Conservation (phyloP, 1,139 yeast genomes). For the Saccharomyces hybrid region DNA sequence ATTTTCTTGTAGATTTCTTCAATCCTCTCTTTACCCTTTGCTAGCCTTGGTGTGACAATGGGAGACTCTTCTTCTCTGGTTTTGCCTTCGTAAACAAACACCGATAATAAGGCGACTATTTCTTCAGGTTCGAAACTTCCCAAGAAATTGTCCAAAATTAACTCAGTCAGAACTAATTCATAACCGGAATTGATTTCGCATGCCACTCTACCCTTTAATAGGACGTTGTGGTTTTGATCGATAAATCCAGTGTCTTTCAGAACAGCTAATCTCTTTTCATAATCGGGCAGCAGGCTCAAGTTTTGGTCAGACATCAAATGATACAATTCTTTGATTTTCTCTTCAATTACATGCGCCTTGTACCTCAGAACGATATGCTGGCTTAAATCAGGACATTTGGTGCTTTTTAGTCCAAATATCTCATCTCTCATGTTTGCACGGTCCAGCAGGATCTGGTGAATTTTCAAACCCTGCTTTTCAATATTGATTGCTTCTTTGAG, state of each 20-base stretch:
- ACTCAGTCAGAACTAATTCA: conserved; percentile 83
- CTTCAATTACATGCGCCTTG: conserved; percentile 40
- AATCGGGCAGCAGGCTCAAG: conserved; percentile 83
- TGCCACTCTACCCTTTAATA: conserved; percentile 78
- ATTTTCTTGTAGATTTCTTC: conserved; percentile 61
- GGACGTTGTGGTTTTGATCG: conserved; percentile 67
- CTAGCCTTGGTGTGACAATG: conserved; percentile 74
- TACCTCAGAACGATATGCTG: conserved; percentile 43
- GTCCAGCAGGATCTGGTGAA: conserved; percentile 46
- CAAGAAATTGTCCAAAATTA: conserved; percentile 80
- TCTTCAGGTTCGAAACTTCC: conserved; percentile 95
- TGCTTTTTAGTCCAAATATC: conserved; percentile 32
- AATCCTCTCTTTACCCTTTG: conserved; percentile 65
- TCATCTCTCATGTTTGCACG: conserved; percentile 38
- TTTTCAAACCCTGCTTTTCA: conserved; percentile 41
- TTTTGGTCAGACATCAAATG: conserved; percentile 76
- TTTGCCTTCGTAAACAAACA: conserved; percentile 88
- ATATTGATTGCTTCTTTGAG: conserved; percentile 43
- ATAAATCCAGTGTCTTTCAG: conserved; percentile 68
- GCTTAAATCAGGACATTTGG: conserved; percentile 39
- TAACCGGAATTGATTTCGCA: conserved; percentile 87
- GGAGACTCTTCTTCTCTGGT: conserved; percentile 47
- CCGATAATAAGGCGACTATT: conserved; percentile 84
- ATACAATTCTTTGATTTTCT: conserved; percentile 50
- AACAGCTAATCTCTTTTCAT: conserved; percentile 79